Base-by-base conservation (phyloP, 2,329 filamentous ascomycete genomes). In the Neonectria ditissima region DNA sequence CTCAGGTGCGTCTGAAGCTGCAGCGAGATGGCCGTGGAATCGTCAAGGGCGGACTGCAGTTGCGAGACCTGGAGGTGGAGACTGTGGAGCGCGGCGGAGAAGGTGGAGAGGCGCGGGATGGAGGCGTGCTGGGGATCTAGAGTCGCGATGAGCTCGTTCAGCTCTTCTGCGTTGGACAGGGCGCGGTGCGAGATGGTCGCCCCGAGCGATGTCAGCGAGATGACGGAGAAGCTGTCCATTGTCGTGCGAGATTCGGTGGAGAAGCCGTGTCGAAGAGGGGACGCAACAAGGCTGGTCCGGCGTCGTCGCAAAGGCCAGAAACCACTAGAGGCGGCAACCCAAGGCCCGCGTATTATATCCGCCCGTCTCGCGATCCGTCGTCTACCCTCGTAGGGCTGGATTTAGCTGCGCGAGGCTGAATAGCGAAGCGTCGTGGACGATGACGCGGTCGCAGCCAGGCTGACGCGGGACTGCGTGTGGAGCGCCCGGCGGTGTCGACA, bases 221-320 rank as follows among this genome's bases (percentile, higher is more conserved):
- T 68, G 44, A 75, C 71, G 11, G 78, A 78, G 70, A 78, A 79
- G 53, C 76, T 72, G 57, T 78, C 73, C 78, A 78, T 79, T 34
- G 32, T 63, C 55, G 24, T 13, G n/a, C n/a, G 7, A 20, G 11
- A 24, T 10, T 14, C 11, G n/a, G 37, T 52, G 44, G 55, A 43
- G 41, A 43, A 26, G 14, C 24, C 8, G n/a, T 13, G 22, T 22
- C 26, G 34, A 51, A 56, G 34, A 14, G 37, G 50, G 50, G n/a
- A n/a, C 28, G 37, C 34, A 57, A 48, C 44, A 9, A 13, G 24
- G 24, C 10, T 48, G 54, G 47, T 50, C 24, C 32, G 50, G 55
- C 54, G 50, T 47, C 32, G n/a, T n/a, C n/a, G n/a, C n/a, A n/a
- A n/a, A n/a, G n/a, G n/a, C n/a, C n/a, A n/a, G n/a, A n/a, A n/a